These are phyloP conservation scores for Calophaca sinica DNA, from an alignment of 306 rosid species.

Conservation along the genomic window DNA sequence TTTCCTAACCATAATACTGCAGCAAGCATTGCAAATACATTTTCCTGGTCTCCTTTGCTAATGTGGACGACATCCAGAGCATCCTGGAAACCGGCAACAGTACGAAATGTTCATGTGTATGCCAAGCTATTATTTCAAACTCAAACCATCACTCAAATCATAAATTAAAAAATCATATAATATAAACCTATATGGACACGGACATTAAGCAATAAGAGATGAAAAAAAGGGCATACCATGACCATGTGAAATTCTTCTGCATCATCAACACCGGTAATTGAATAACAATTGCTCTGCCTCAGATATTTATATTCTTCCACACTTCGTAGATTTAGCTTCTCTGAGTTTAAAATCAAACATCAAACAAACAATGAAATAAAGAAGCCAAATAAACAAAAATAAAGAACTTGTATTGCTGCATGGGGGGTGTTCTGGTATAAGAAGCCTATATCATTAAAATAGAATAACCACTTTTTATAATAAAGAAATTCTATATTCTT, in stretches of 20 bases:
- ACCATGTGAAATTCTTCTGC: slow-evolving; percentile 84
- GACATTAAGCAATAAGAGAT: slow-evolving; percentile 17
- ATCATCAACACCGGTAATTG: slow-evolving; percentile 80
- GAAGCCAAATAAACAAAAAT: slow-evolving; percentile 33
- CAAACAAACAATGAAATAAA: slow-evolving; percentile 39
- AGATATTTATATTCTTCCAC: slow-evolving; percentile 84
- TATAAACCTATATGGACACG: slow-evolving; percentile 30
- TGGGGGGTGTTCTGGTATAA: not conserved
- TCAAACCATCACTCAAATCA: slow-evolving; percentile 9
- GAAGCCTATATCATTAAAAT: slow-evolving; percentile 29
- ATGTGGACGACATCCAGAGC: slow-evolving; percentile 95
- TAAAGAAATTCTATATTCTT: slow-evolving; percentile 14
- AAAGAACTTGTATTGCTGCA: slow-evolving; percentile 13
- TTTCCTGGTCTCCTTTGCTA: slow-evolving; percentile 82
- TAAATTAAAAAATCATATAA: slow-evolving; percentile 14
- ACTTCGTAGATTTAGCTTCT: slow-evolving; percentile 73
- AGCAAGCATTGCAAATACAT: slow-evolving; percentile 98
- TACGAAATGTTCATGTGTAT: slow-evolving; percentile 45
- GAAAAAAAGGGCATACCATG: slow-evolving; percentile 60
- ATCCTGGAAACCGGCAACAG: slow-evolving; percentile 65
- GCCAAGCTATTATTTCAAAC: slow-evolving; percentile 38
- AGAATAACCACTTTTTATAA: slow-evolving; percentile 1
- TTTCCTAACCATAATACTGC: slow-evolving; percentile 99
- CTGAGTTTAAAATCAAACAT: slow-evolving; percentile 57
- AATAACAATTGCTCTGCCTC: slow-evolving; percentile 86